These are phyloP conservation scores for Ephemerocybe angulata DNA, from an alignment of 768 basidiomycete genomes.

Conservation along the genomic window DNA sequence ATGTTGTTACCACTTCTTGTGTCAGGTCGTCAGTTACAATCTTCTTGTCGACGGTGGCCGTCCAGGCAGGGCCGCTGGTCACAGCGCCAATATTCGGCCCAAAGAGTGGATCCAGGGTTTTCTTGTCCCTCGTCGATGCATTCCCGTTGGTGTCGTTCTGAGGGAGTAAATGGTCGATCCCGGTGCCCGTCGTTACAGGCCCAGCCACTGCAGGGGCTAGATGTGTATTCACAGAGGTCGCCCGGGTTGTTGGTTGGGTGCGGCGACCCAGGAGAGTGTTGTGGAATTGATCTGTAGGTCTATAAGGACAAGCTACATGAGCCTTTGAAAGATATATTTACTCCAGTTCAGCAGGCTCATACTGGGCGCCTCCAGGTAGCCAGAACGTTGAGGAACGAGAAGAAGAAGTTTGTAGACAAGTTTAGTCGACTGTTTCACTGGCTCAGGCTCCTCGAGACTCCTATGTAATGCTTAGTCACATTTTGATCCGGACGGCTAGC, in stretches of 20 bases:
- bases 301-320: not conserved
- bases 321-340: not conserved
- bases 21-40: slow-evolving; percentile 65
- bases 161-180: slow-evolving; percentile 8
- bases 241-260: not conserved
- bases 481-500: no score
- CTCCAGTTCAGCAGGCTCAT: slow-evolving; percentile 1
- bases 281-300: not conserved
- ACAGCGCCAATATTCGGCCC: slow-evolving; percentile 87
- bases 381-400: not conserved
- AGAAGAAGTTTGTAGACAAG: not conserved
- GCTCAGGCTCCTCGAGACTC: no score
- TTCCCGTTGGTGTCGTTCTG: slow-evolving; percentile 13
- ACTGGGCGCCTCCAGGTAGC: not conserved
- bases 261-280: not conserved
- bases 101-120: slow-evolving; percentile 78
- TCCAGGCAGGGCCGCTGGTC: slow-evolving; percentile 67
- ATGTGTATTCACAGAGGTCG: not conserved
- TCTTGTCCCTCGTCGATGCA: slow-evolving; percentile 42
- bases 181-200: not conserved
- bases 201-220: not conserved
- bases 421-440: not conserved
- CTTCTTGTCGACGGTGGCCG: slow-evolving; percentile 59
- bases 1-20: slow-evolving; percentile 73
- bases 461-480: no score